phyloP scores from a whole-genome alignment of 805 yeast genomes.

The Starmerella etchellsii region DNA sequence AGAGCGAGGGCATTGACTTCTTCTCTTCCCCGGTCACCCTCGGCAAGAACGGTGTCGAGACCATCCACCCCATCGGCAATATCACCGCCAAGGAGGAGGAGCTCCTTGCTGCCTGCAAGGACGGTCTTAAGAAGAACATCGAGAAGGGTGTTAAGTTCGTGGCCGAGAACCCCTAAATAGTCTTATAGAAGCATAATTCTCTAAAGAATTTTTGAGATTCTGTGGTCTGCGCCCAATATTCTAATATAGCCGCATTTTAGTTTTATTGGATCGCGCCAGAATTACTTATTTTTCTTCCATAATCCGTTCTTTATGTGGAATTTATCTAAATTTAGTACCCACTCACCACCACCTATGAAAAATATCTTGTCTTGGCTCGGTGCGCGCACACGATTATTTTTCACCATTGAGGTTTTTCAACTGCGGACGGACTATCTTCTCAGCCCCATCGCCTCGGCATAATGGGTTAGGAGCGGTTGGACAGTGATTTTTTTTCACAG shows the following conservation, averaged over 20 bases:
- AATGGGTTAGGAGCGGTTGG: too few species aligned
- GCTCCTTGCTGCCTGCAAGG: slow-evolving; percentile 69
- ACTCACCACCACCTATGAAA: too few species aligned
- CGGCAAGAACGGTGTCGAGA: slow-evolving; percentile 80
- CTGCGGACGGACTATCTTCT: too few species aligned
- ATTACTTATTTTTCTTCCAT: background rate
- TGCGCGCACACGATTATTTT: too few species aligned
- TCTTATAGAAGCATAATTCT: too few species aligned
- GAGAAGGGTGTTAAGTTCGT: slow-evolving; percentile 84
- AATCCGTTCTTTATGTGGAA: too few species aligned
- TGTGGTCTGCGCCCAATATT: background rate
- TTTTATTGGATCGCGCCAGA: background rate
- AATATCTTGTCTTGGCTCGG: too few species aligned
- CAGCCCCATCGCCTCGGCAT: too few species aligned
- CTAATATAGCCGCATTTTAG: background rate
- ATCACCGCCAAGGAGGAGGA: slow-evolving; percentile 71
- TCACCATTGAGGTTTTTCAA: too few species aligned
- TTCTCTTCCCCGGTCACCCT: slow-evolving; percentile 90
- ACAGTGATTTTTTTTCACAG: too few species aligned
- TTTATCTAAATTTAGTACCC: too few species aligned
- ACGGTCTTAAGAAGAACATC: slow-evolving; percentile 75
- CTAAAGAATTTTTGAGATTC: too few species aligned
- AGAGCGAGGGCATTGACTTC: slow-evolving; percentile 86
- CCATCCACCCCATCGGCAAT: slow-evolving; percentile 67
- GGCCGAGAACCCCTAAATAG: slow-evolving; percentile 29